Conservation (phyloP, 805 yeast species). For the Candida broadrunensis region DNA sequence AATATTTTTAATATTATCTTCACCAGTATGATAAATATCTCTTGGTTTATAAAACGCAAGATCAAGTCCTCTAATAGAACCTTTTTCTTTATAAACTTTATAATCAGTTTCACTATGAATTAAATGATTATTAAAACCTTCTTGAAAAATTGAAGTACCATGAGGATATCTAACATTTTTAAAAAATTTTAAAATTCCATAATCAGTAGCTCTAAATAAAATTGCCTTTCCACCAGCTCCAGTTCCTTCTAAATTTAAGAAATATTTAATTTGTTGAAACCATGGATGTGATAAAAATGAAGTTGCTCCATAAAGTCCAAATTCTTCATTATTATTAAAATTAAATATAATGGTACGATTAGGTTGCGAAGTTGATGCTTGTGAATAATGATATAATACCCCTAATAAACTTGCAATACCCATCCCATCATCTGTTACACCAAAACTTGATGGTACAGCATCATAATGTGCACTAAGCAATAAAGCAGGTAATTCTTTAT, state of each 20-base stretch:
- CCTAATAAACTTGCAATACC: constrained; percentile 83
- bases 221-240: constrained; percentile 88
- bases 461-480: constrained; percentile 85
- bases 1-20: constrained; percentile 66
- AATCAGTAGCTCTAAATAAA: constrained; percentile 80
- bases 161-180: constrained; percentile 62
- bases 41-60: constrained; percentile 88
- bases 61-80: constrained; percentile 76
- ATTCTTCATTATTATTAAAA: constrained; percentile 87
- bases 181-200: constrained; percentile 60
- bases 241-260: constrained; percentile 86
- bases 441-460: constrained; percentile 81
- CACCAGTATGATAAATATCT: constrained; percentile 74
- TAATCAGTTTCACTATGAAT: constrained; percentile 85
- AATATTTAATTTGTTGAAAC: constrained; percentile 57
- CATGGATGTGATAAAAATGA: constrained; percentile 73
- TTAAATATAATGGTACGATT: constrained; percentile 73
- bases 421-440: constrained; percentile 91
- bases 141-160: constrained; percentile 78
- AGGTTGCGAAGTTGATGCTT: constrained; percentile 46
- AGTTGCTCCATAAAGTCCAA: constrained; percentile 80
- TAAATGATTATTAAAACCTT: constrained; percentile 73
- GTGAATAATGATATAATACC: constrained; percentile 48
- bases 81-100: constrained; percentile 61
- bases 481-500: constrained; percentile 59